Evolutionary conservation across 345 rosid genomes (phyloP).

Genomic region (Bretschneidera sinensis): DNA sequence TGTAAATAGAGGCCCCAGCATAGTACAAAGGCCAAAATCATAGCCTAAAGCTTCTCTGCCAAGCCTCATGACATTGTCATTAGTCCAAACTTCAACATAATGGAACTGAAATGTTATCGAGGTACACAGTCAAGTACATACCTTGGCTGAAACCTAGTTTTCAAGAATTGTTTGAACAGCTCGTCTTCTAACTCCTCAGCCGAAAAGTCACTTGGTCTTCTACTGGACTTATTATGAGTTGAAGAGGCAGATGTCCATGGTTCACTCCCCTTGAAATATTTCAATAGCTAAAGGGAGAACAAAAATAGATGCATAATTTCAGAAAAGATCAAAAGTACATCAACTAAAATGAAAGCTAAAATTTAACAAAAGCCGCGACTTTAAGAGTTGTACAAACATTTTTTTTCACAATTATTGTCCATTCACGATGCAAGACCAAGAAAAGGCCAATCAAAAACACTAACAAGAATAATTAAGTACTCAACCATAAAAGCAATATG

Average conservation of each 20-base stretch:
- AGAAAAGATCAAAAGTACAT: background rate
- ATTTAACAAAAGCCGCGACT: no score
- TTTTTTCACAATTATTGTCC: no score
- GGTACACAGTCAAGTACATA: constrained; percentile 22
- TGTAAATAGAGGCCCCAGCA: no score
- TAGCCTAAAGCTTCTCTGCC: no score
- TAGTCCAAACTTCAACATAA: background rate
- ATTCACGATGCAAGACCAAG: no score
- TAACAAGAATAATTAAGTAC: no score
- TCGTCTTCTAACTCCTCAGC: constrained; percentile 49
- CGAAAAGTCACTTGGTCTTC: constrained; percentile 39
- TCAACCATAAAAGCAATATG: no score
- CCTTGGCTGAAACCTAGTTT: constrained; percentile 55
- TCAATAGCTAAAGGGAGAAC: constrained; percentile 47
- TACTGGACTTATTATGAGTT: constrained; percentile 11
- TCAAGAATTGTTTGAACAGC: constrained; percentile 51
- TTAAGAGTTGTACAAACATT: no score
- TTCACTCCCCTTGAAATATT: constrained; percentile 42
- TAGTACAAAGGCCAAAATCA: no score
- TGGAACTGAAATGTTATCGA: background rate
- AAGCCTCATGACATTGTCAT: no score
- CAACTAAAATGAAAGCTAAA: background rate
- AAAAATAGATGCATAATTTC: constrained; percentile 10
- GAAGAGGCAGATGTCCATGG: constrained; percentile 49
- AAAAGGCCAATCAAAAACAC: no score